These are phyloP conservation scores for Polytolypa hystricis DNA, from an alignment of 2,329 filamentous ascomycete species.

Conservation along the genomic window DNA sequence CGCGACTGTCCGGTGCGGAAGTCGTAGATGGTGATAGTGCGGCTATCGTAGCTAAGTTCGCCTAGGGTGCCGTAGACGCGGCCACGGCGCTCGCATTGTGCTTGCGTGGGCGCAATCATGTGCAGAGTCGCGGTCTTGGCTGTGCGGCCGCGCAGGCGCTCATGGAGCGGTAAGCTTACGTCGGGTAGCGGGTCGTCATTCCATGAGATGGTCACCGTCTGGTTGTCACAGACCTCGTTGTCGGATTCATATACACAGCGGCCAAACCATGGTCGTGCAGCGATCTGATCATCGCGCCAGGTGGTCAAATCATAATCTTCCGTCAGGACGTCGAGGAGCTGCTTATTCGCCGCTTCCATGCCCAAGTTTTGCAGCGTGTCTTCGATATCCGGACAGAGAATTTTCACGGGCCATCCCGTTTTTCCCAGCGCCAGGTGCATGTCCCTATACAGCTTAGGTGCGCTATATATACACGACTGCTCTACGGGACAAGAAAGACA, in stretches of 20 bases:
- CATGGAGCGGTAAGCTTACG: conserved; percentile 9
- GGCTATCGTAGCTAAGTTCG: conserved; percentile 76
- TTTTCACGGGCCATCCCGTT: conserved; percentile 69
- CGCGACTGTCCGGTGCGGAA: conserved; percentile 49
- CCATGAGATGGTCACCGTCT: conserved; percentile 80
- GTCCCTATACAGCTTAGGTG: conserved; percentile 70
- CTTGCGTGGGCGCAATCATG: conserved; percentile 84
- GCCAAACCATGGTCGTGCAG: conserved; percentile 60
- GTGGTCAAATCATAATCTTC: conserved; percentile 47
- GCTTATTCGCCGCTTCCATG: conserved; percentile 38
- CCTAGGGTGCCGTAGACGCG: conserved; percentile 77
- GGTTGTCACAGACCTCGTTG: conserved; percentile 90
- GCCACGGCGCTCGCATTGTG: conserved; percentile 75
- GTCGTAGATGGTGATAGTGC: conserved; percentile 61
- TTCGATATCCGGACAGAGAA: conserved; percentile 89
- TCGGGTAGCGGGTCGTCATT: conserved; percentile 51
- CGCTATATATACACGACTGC: conserved; percentile 69
- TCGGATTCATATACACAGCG: conserved; percentile 91
- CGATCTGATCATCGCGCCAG: conserved; percentile 42
- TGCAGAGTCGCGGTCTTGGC: conserved; percentile 84
- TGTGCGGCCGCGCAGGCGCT: conserved; percentile 32
- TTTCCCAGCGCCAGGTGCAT: conserved; percentile 56
- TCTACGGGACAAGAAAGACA: conserved; percentile 73
- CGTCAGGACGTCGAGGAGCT: conserved; percentile 37
- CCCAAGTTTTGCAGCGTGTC: conserved; percentile 47